A percentile compares a stretch with the other conserved stretches of the same genome.
Evolutionary conservation across 768 basidiomycete genomes (phyloP).

Genomic region (Collybia mongolica): DNA sequence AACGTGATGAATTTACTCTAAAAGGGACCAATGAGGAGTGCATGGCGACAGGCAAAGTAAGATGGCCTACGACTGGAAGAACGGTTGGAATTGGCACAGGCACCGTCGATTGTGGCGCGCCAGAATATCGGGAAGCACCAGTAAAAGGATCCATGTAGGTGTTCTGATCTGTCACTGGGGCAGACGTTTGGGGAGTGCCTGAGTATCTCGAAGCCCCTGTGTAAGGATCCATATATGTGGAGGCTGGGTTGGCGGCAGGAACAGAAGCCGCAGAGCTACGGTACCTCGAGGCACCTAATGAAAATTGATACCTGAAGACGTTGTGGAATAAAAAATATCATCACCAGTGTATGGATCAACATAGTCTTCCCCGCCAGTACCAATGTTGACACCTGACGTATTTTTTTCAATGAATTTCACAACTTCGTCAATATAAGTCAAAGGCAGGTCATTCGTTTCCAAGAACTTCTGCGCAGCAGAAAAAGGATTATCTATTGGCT

Average conservation of each 20-base stretch:
- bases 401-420: slow-evolving; percentile 94
- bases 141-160: slow-evolving; percentile 64
- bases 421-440: slow-evolving; percentile 84
- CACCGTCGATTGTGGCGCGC: slow-evolving; percentile 31
- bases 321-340: slow-evolving; percentile 6
- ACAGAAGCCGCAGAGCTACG: slow-evolving; percentile 37
- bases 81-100: slow-evolving; percentile 36
- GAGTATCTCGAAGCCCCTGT: slow-evolving; percentile 69
- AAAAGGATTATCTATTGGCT: slow-evolving; percentile 79
- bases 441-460: slow-evolving; percentile 76
- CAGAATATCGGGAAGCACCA: slow-evolving; percentile 63
- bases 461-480: slow-evolving; percentile 88
- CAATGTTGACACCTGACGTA: slow-evolving; percentile 73
- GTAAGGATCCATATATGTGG: slow-evolving; percentile 63
- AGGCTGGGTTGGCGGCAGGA: slow-evolving; percentile 24
- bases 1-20: slow-evolving; percentile 73
- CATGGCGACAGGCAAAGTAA: not conserved
- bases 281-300: slow-evolving; percentile 63
- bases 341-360: slow-evolving; percentile 91
- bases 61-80: slow-evolving; percentile 48
- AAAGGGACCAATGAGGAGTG: not conserved
- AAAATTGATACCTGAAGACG: slow-evolving; percentile 7
- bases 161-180: slow-evolving; percentile 31
- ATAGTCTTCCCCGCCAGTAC: slow-evolving; percentile 55
- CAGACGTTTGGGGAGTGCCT: slow-evolving; percentile 33